phyloP scores from a whole-genome alignment of 371 early-diverging fungal genomes.

The Funneliformis caledonium region DNA sequence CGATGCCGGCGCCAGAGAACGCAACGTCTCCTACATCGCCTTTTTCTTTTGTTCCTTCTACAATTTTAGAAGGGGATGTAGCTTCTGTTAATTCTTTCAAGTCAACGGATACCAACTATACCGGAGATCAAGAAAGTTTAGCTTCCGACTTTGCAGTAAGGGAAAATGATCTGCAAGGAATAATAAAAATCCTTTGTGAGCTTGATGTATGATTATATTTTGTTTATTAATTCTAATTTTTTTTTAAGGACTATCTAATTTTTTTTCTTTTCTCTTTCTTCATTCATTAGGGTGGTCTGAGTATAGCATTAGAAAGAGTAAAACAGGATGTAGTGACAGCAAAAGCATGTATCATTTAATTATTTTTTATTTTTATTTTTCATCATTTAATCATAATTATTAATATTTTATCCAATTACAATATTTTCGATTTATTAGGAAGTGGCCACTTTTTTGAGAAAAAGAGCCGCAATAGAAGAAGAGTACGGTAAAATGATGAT shows the following conservation, averaged over 20 bases:
- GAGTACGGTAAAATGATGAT: constrained; percentile 59
- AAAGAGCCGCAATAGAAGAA: constrained; percentile 60
- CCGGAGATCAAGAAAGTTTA: constrained; percentile 30
- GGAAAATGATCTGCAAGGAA: neutral
- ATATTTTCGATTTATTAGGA: constrained; percentile 47
- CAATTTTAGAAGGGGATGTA: constrained; percentile 28
- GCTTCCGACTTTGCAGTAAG: constrained; percentile 3
- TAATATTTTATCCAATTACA: neutral
- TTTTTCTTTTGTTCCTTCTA: neutral
- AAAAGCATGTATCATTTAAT: constrained; percentile 37
- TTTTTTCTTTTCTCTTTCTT: neutral
- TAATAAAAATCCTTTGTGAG: constrained; percentile 31
- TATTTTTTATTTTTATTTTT: neutral
- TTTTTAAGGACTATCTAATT: neutral
- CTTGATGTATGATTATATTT: constrained; percentile 17
- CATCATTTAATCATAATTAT: neutral
- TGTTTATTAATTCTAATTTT: neutral
- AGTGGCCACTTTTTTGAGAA: constrained; percentile 53
- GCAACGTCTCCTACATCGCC: neutral
- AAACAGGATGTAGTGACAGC: constrained; percentile 37
- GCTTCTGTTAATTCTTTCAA: constrained; percentile 22
- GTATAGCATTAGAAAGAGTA: constrained; percentile 35
- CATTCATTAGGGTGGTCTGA: constrained; percentile 26
- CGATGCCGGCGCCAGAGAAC: neutral
- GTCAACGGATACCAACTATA: constrained; percentile 25